These are phyloP conservation scores for Xylaria sp. DNA, from an alignment of 2,329 filamentous ascomycete genomes.

Conservation along the genomic window DNA sequence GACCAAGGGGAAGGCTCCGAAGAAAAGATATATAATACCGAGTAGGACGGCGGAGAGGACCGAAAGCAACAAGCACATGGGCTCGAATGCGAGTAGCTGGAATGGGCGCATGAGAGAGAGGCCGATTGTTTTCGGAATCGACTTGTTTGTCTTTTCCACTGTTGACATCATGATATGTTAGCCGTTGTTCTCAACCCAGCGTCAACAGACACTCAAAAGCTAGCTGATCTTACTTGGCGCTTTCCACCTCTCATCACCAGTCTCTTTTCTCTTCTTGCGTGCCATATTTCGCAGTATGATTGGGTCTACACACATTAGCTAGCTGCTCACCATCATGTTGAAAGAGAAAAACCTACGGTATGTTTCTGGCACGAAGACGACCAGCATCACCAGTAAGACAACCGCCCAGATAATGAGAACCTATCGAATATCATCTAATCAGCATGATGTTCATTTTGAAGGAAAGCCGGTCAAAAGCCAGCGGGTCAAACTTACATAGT, in stretches of 20 bases:
- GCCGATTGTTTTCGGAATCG: constrained; percentile 57
- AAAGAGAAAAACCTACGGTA: constrained; percentile 50
- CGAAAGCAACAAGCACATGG: constrained; percentile 80
- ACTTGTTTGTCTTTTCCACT: constrained; percentile 64
- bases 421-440: constrained; percentile 17
- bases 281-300: constrained; percentile 71
- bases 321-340: not conserved
- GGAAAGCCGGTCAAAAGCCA: not conserved
- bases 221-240: constrained; percentile 48
- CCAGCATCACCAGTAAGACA: constrained; percentile 57
- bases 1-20: constrained; percentile 78
- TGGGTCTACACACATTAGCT: constrained; percentile 40
- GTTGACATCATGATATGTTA: not conserved
- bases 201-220: not conserved
- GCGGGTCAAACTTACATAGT: constrained; percentile 49
- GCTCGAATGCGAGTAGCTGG: constrained; percentile 72
- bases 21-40: constrained; percentile 85
- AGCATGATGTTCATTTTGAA: constrained; percentile 1
- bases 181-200: not conserved
- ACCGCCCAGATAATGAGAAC: constrained; percentile 75
- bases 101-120: constrained; percentile 64
- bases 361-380: constrained; percentile 77
- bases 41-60: constrained; percentile 79
- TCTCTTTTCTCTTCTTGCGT: constrained; percentile 61
- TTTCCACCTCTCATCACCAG: constrained; percentile 69